These are phyloP conservation scores for Fusarium praegraminearum DNA, from an alignment of 2,329 filamentous ascomycete genomes.

Conservation along the genomic window DNA sequence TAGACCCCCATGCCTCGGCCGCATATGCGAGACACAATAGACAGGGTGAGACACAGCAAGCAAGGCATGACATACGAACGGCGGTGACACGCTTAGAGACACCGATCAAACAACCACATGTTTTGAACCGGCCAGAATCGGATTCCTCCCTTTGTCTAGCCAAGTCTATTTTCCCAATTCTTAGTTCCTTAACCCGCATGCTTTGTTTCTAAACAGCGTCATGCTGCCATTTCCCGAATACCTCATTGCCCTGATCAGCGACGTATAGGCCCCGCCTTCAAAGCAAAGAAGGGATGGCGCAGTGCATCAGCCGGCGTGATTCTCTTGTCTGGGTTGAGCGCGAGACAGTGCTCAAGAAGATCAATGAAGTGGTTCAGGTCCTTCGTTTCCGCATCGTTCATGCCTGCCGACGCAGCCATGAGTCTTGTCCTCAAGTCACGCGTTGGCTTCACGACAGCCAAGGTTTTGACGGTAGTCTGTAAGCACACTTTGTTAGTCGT, in stretches of 20 bases:
- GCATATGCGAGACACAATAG: slow-evolving; percentile 24
- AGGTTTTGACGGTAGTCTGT: slow-evolving; percentile 74
- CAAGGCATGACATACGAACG: slow-evolving; percentile 36
- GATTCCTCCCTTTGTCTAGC: slow-evolving; percentile 34
- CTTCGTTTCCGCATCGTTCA: slow-evolving; percentile 78
- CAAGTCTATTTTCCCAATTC: slow-evolving; percentile 17
- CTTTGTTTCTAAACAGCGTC: slow-evolving; percentile 25
- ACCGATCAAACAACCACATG: slow-evolving; percentile 24
- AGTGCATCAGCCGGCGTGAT: slow-evolving; percentile 88
- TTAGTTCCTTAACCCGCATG: slow-evolving; percentile 7
- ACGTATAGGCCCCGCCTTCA: slow-evolving; percentile 48
- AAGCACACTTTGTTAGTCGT: slow-evolving; percentile 39
- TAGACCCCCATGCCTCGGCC: slow-evolving; percentile 10
- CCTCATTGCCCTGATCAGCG: slow-evolving; percentile 29
- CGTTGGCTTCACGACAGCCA: slow-evolving; percentile 79
- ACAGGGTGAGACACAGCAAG: slow-evolving; percentile 34
- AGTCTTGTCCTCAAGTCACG: slow-evolving; percentile 86
- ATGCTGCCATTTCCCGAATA: slow-evolving; percentile 17
- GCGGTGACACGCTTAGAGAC: slow-evolving; percentile 35
- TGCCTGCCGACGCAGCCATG: slow-evolving; percentile 76
- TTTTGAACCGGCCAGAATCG: slow-evolving; percentile 17
- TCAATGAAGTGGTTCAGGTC: slow-evolving; percentile 89
- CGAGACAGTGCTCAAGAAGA: slow-evolving; percentile 87
- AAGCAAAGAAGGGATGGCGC: slow-evolving; percentile 85
- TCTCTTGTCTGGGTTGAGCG: slow-evolving; percentile 91